Percentiles rank a stretch among this genome's conserved stretches.
phyloP scores from a whole-genome alignment of 306 rosid species.

The Echinosophora koreensis region DNA sequence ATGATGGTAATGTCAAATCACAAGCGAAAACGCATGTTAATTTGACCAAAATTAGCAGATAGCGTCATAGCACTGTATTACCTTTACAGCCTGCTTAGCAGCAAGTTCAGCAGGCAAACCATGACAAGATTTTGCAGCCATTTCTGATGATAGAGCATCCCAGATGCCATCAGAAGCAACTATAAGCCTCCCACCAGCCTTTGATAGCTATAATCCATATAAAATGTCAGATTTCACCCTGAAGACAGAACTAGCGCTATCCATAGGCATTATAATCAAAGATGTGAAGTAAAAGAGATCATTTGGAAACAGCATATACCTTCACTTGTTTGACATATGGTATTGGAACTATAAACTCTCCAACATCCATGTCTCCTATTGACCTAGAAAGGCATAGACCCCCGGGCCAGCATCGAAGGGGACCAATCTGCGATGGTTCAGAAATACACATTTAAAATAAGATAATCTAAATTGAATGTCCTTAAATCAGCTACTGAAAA shows the following conservation, averaged over 20 bases:
- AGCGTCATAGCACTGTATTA: slow-evolving; percentile 30
- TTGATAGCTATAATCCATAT: slow-evolving; percentile 56
- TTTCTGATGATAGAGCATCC: slow-evolving; percentile 77
- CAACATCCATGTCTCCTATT: slow-evolving; percentile 83
- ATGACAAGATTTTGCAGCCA: slow-evolving; percentile 69
- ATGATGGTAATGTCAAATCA: slow-evolving; percentile 1
- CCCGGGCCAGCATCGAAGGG: slow-evolving; percentile 99
- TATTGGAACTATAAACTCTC: slow-evolving; percentile 77
- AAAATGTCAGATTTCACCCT: slow-evolving; percentile 41
- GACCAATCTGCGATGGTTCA: slow-evolving; percentile 80
- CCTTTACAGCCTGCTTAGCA: slow-evolving; percentile 83
- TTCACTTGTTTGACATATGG: slow-evolving; percentile 83
- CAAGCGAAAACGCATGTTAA: slow-evolving; percentile 4
- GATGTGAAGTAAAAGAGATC: not conserved
- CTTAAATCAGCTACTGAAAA: slow-evolving; percentile 12
- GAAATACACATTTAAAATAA: slow-evolving; percentile 41
- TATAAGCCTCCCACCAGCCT: slow-evolving; percentile 75
- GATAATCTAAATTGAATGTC: slow-evolving; percentile 19
- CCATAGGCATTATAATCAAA: slow-evolving; percentile 15
- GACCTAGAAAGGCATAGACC: slow-evolving; percentile 92
- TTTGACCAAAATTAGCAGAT: slow-evolving; percentile 20
- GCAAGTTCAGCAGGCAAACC: slow-evolving; percentile 83
- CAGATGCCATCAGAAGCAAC: slow-evolving; percentile 83
- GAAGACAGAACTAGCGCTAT: not conserved
- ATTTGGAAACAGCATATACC: slow-evolving; percentile 48